Evolutionary conservation across 805 yeast genomes (phyloP), one percentile per base, ranked within the genome.

Genomic region (Candida schatavii): DNA sequence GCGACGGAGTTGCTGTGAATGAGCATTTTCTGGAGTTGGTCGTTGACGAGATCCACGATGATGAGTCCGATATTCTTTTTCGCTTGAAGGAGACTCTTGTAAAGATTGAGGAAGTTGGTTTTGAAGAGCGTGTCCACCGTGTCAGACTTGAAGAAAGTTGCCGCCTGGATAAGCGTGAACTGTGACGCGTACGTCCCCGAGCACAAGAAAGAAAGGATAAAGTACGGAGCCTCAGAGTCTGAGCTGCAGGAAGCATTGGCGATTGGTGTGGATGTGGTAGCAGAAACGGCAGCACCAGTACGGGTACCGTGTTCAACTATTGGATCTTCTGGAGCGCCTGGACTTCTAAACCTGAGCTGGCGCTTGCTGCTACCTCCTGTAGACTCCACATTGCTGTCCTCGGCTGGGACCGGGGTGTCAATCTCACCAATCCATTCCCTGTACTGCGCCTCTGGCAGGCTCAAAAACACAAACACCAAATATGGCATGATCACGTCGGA

Each of bases 401-500:
- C 15, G n/a, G n/a, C 15, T n/a, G n/a, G n/a, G n/a, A n/a, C n/a
- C n/a, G n/a, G n/a, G 20, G 21, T 14, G 18, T 31, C 35, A 15
- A 31, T 17, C 19, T 31, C 35, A 7, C 10, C 35, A 11, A 31
- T 31, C 7, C 15, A 31, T 17, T 31, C 18, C 35, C 19, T 31
- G 21, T 17, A 31, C 20, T 31, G 35, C 9, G 35, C 9, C 15
- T 31, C 35, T 11, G 21, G 46, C 34, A 1, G 42, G 40, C n/a
- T 51, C 27, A 70, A 52, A 47, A 62, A 68, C 13, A 63, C 55
- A 40, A 68, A 57, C n/a, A 60, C 55, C 35, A 70, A 54, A 43
- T 57, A 62, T 3, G 62, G 55, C 5, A 50, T 27, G 5, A 35
- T 13, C 3, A 45, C 47, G 25, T 46, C 47, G 13, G 34, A 33